Base-by-base conservation (phyloP, 106 monocot species). In the Dendrobium catenatum region DNA sequence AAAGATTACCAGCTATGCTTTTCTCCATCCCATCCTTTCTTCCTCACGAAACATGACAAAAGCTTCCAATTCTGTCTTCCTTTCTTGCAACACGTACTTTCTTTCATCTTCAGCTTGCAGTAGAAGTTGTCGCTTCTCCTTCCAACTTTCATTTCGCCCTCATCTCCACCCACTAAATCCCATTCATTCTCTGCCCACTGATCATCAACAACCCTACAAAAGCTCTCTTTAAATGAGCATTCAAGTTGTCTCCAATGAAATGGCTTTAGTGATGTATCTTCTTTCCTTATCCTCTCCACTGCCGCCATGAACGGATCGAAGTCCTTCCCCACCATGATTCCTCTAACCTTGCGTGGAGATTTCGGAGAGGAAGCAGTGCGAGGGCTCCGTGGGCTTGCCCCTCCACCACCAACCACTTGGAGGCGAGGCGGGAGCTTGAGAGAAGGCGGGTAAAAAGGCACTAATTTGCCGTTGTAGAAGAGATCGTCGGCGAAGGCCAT, bases 281-380 rank as follows among this genome's bases (percentile, higher is more conserved):
- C 77, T 54, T 55, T 77, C 51, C 51, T 77, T 55, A 77, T 55
- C 31, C 31, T 77, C 77, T 77, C 77, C 77, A 77, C 47, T 27
- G 77, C 77, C 29, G 54, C 77, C 51, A 15, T 4, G 51, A 77
- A 77, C 77, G 77, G 77, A 55, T 77, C 77, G 27, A 51, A 48
- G 15, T 77, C 77, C 77, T 77, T 51, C 47, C 47, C 8, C 44
- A 9, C 42, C 11, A 17, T 29, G 9, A 48, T 13, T 5, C 27
- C 17, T 54, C 26, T 43, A 20, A 18, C 22, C 75, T 43, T 20
- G 42, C 24, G 77, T 11, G 20, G 75, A n/a, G 47, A 24, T 43
- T 74, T 74, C 18, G 74, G 43, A 2, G 74, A 74, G 2, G 43
- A 18, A 13, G 74, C 41, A 4, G 5, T 74, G 43, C 42, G 74